Percentiles rank a stretch among this genome's conserved stretches.
Evolutionary conservation across 441 rosid genomes (phyloP).

Genomic region (Arabidopsis lyrata): DNA sequence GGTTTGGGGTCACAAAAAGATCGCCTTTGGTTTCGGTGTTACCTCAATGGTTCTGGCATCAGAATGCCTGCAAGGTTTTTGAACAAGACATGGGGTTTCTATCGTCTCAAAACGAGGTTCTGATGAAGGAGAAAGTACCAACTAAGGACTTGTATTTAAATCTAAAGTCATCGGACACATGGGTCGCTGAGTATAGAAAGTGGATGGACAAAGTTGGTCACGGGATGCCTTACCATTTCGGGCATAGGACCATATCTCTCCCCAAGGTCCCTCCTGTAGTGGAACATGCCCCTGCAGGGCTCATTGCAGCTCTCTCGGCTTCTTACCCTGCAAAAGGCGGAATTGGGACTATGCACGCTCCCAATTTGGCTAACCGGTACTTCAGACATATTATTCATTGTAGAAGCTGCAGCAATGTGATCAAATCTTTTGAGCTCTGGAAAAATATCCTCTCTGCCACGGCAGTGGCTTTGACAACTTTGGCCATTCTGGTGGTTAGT

Average conservation of each 20-base stretch:
- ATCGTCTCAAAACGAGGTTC: slow-evolving; percentile 86
- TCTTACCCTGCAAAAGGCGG: slow-evolving; percentile 89
- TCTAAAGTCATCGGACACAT: slow-evolving; percentile 81
- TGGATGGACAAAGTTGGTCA: slow-evolving; percentile 98
- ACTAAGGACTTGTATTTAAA: slow-evolving; percentile 80
- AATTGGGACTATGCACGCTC: slow-evolving; percentile 73
- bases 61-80: slow-evolving; percentile 82
- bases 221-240: slow-evolving; percentile 98
- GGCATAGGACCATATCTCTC: slow-evolving; percentile 74
- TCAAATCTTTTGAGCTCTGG: slow-evolving; percentile 69
- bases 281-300: slow-evolving; percentile 91
- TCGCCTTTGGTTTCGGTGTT: slow-evolving; percentile 57
- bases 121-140: slow-evolving; percentile 81
- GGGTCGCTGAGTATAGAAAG: slow-evolving; percentile 93
- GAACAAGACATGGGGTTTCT: slow-evolving; percentile 98
- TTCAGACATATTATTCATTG: slow-evolving; percentile 89
- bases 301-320: slow-evolving; percentile 75
- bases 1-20: slow-evolving; percentile 79
- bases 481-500: slow-evolving; percentile 73
- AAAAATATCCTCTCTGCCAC: slow-evolving; percentile 59
- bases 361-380: slow-evolving; percentile 75
- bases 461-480: slow-evolving; percentile 53
- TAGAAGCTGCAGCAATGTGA: slow-evolving; percentile 67
- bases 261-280: slow-evolving; percentile 79
- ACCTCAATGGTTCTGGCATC: slow-evolving; percentile 89